Evolutionary conservation across 768 basidiomycete species (phyloP).

Genomic region (Mycena maculata): DNA sequence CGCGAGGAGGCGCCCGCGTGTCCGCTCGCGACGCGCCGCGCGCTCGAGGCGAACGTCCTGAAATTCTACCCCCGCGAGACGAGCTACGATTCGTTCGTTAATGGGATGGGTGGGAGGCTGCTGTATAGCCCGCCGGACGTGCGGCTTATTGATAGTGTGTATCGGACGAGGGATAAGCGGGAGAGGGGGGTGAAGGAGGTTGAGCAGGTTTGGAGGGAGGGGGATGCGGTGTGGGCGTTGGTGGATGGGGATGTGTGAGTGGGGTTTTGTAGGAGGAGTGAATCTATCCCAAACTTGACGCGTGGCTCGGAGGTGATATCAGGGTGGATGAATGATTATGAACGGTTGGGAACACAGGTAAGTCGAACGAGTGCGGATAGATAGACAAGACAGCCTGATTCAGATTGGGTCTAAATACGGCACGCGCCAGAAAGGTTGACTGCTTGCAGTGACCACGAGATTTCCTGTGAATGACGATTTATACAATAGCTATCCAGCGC

Average conservation of each 20-base stretch:
- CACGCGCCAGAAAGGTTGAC: no score
- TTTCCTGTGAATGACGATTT: no score
- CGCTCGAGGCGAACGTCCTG: constrained; percentile 15
- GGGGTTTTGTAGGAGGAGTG: no score
- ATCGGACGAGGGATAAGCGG: constrained; percentile 32
- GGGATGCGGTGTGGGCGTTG: constrained; percentile 25
- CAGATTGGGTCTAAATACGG: no score
- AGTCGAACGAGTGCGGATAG: no score
- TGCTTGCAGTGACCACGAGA: no score
- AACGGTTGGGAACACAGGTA: no score
- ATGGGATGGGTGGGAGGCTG: constrained; percentile 22
- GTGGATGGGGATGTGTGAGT: constrained; percentile 25
- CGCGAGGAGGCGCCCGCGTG: neutral
- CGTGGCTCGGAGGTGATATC: no score
- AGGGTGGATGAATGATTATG: no score
- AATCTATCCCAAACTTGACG: no score
- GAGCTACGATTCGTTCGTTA: constrained; percentile 14
- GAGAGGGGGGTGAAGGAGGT: neutral
- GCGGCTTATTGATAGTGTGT: constrained; percentile 33
- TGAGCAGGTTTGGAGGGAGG: constrained; percentile 17
- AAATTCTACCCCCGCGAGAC: constrained; percentile 16
- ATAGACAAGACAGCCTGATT: no score
- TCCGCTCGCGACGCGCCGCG: constrained; percentile 13
- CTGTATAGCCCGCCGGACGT: constrained; percentile 29
- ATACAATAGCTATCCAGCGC: no score